Base-by-base conservation (phyloP, 192 early-diverging fungal genomes). In the Coemansia sp. region DNA sequence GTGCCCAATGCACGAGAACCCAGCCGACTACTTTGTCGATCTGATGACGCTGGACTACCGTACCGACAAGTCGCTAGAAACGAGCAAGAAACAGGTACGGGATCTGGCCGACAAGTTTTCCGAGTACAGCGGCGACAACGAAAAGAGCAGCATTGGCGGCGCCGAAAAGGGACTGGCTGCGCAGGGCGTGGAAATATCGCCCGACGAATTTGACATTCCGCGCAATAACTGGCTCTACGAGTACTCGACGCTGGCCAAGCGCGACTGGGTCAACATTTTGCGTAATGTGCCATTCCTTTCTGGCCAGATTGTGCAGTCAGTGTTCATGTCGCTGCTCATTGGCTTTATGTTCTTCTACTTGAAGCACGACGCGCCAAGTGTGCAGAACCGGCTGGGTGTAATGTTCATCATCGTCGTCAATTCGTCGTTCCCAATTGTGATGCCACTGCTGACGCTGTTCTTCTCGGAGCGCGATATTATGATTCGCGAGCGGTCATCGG, bases 21-120 rank as follows among this genome's bases (percentile, higher is more conserved):
- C 89, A 0, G 89, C 91, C 25, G 91, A 92, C 64, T 86, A 85
- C 67, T 76, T 89, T 59, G 63, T 92, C 57, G 85, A 90, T 49
- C 64, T 90, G 35, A 77, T 84, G 76, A 86, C 79, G n/a, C 64
- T 84, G 55, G 75, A 85, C 69, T 74, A 85, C 62, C 71, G 76
- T 51, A 73, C 67, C 62, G 63, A 72, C 2, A 82, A 85, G 64
- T 47, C 70, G 2, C 63, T 75, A 41, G 56, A 58, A 12, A 55
- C 56, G 32, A 82, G 79, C 61, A 66, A 72, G 35, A 67, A 60
- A 6, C 82, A 82, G 53, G 68, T 87, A 14, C 55, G 68, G 23
- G 23, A 21, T 22, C 74, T 87, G 15, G 71, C 72, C 1, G 68
- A 82, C 4, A 56, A 41, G n/a, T 82, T 77, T 59, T 59, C 24